phyloP scores from a whole-genome alignment of 352 stramenopile species.

The Nothophytophthora sp. region DNA sequence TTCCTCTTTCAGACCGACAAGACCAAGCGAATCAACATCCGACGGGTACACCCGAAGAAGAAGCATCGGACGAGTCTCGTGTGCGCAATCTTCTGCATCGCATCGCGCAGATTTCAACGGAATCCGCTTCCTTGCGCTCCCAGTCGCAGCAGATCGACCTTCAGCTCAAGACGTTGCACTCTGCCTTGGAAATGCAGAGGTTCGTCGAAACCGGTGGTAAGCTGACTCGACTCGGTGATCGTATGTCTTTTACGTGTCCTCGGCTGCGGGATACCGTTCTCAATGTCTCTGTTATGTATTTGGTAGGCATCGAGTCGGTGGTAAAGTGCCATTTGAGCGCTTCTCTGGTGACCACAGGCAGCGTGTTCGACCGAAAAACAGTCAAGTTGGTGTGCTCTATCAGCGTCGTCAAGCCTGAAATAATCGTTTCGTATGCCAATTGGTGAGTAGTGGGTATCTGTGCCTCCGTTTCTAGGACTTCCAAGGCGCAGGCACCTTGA shows the following conservation, averaged over 20 bases:
- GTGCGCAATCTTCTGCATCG: slow-evolving; percentile 38
- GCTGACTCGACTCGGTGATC: no score
- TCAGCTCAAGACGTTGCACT: slow-evolving; percentile 41
- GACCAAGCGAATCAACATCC: neutral
- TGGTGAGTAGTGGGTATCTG: slow-evolving; percentile 29
- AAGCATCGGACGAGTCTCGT: slow-evolving; percentile 20
- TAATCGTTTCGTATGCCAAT: slow-evolving; percentile 19
- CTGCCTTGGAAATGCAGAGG: slow-evolving; percentile 44
- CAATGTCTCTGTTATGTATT: no score
- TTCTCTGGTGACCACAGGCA: slow-evolving; percentile 13
- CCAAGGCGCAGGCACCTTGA: no score
- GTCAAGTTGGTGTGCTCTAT: slow-evolving; percentile 25
- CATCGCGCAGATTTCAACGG: slow-evolving; percentile 37
- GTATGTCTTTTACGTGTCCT: no score
- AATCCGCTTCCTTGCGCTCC: slow-evolving; percentile 23
- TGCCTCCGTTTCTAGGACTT: no score
- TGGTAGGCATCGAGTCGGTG: slow-evolving; percentile 27
- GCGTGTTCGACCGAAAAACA: slow-evolving; percentile 21
- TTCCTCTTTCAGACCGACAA: slow-evolving; percentile 11
- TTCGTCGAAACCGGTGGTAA: slow-evolving; percentile 21
- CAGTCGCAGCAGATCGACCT: slow-evolving; percentile 40
- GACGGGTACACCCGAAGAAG: neutral
- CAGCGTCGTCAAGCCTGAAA: slow-evolving; percentile 14
- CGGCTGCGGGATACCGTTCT: no score
- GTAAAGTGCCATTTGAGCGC: slow-evolving; percentile 20